Base-by-base conservation (phyloP, 257 asterid species). In the Fraxinus pennsylvanica region DNA sequence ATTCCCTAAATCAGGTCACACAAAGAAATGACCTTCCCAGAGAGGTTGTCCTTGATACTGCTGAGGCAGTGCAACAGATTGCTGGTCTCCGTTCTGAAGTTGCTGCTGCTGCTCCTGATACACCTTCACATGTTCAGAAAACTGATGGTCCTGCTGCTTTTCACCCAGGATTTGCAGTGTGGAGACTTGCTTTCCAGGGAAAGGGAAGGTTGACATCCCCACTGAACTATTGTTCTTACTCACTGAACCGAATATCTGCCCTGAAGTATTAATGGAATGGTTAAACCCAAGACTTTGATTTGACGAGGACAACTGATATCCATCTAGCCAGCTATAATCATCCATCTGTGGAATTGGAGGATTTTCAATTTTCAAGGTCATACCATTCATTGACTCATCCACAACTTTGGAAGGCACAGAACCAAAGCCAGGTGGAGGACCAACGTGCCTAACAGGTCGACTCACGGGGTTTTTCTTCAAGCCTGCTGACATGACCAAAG, bases 401-500 rank as follows among this genome's bases (percentile, higher is more conserved):
- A 76, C 80, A 39, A 52, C 85, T 94, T 87, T 92, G 57, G 95
- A 79, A 81, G 94, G 91, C 76, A 84, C 86, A 76, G 94, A 86
- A 72, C 95, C 95, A 88, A 96, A 96, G 67, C 99, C 99, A 82
- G 99, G 99, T 13, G 99, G 99, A 9, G 99, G 99, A 69, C 99
- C 99, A 77, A 84, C 36, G 73, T 91, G 98, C 83, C 99, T 87
- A 59, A 87, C 84, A 73, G 98, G 97, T 68, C 98, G 90, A 82
- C 96, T 85, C 77, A 96, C 96, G 19, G 97, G 97, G 80, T 85
- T 93, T 88, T 91, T 93, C 92, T 89, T 96, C 75, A 83, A 4
- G 45, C 95, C 90, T n/a, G 90, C 81, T 29, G 91, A 88, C 78
- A 87, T 43, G 32, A 81, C 67, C 21, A 91, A 78, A 63, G 91